Conservation (phyloP, 2,329 filamentous ascomycete species). For the Aspergillus niger region DNA sequence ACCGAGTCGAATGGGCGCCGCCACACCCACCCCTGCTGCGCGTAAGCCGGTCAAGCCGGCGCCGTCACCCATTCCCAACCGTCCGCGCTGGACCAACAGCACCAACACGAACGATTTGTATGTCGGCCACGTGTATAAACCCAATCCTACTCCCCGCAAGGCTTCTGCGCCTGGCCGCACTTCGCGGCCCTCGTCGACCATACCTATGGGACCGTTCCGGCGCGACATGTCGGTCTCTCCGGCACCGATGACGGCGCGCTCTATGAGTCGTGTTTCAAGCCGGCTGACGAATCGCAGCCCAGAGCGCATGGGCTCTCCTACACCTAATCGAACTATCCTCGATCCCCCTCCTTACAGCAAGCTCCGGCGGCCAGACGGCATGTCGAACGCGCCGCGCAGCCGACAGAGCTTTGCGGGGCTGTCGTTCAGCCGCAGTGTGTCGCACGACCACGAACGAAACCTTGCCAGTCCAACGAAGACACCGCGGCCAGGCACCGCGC, state of each 20-base stretch:
- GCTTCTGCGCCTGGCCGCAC: slow-evolving; percentile 31
- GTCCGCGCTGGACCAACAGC: slow-evolving; percentile 73
- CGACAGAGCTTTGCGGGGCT: slow-evolving; percentile 43
- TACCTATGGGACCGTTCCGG: slow-evolving; percentile 42
- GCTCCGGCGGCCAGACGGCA: slow-evolving; percentile 32
- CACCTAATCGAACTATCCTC: slow-evolving; percentile 30
- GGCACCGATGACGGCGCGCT: slow-evolving; percentile 31
- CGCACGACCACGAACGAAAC: slow-evolving; percentile 21
- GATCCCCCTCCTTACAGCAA: slow-evolving; percentile 48
- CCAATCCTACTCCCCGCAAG: slow-evolving; percentile 56
- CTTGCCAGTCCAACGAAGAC: slow-evolving; percentile 33
- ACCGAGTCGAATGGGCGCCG: slow-evolving; percentile 46
- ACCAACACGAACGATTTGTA: slow-evolving; percentile 69
- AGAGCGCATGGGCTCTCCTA: slow-evolving; percentile 30
- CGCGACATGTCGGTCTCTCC: slow-evolving; percentile 47
- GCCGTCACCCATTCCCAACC: slow-evolving; percentile 50
- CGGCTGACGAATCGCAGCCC: slow-evolving; percentile 38
- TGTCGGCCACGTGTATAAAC: slow-evolving; percentile 57
- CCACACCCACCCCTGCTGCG: slow-evolving; percentile 54
- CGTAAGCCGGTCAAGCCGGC: slow-evolving; percentile 43
- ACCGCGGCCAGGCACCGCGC: slow-evolving; percentile 40
- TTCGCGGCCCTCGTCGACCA: slow-evolving; percentile 43
- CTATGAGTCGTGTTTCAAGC: slow-evolving; percentile 38
- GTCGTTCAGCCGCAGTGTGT: slow-evolving; percentile 33
- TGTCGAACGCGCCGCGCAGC: slow-evolving; percentile 38